A percentile compares a stretch with the other conserved stretches of the same genome.
phyloP scores from a whole-genome alignment of 192 early-diverging fungal species.

The Entomortierella beljakovae region DNA sequence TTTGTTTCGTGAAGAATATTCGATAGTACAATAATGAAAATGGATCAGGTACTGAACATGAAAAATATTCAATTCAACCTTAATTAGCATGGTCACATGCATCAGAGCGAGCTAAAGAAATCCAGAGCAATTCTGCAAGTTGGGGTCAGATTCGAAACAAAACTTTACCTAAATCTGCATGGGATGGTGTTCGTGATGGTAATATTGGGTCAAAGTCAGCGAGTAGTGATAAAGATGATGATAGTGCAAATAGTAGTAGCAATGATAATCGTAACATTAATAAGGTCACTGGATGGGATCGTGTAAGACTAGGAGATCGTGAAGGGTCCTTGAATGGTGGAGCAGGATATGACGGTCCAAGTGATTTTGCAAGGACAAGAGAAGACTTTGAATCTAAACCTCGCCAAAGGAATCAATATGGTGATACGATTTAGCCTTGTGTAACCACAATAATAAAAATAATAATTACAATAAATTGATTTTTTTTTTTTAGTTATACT shows the following conservation, averaged over 20 bases:
- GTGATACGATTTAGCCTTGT: slow-evolving; percentile 27
- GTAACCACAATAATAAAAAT: too few relatives aligned
- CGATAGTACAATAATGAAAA: too few relatives aligned
- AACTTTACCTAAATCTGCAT: slow-evolving; percentile 41
- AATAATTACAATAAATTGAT: neutral
- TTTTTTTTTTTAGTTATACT: neutral
- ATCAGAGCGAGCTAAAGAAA: slow-evolving; percentile 27
- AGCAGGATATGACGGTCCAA: slow-evolving; percentile 23
- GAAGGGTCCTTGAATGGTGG: slow-evolving; percentile 1
- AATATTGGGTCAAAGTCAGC: neutral
- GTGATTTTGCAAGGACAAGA: slow-evolving; percentile 42
- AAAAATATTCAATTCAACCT: neutral
- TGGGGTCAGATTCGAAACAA: slow-evolving; percentile 41
- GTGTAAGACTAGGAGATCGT: slow-evolving; percentile 1
- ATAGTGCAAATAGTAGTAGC: neutral
- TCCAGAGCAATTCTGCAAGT: slow-evolving; percentile 14
- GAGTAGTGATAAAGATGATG: neutral
- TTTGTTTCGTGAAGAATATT: too few relatives aligned
- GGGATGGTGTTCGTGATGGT: slow-evolving; percentile 32
- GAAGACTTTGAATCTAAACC: slow-evolving; percentile 37
- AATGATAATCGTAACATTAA: neutral
- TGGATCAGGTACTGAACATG: neutral
- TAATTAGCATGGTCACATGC: slow-evolving; percentile 31
- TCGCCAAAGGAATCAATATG: slow-evolving; percentile 35
- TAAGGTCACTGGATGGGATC: slow-evolving; percentile 21